Percentiles rank a stretch among this genome's conserved stretches.
These are phyloP conservation scores for Komagataella mondaviorum DNA, from an alignment of 805 yeast species.

Conservation along the genomic window DNA sequence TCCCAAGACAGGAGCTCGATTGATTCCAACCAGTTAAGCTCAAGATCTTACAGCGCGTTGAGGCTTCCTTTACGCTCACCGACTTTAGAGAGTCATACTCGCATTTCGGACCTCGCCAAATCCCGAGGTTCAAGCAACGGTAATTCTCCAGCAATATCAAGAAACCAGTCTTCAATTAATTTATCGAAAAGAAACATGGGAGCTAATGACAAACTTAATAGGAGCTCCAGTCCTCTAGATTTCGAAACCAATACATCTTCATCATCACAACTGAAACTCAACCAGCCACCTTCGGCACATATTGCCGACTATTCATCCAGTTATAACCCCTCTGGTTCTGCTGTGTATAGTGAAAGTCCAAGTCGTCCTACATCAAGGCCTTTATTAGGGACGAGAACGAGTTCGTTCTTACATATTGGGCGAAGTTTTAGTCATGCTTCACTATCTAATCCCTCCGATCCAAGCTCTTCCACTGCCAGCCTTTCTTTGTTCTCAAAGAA, in stretches of 20 bases:
- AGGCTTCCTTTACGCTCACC: neutral
- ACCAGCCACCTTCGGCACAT: neutral
- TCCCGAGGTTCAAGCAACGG: constrained; percentile 17
- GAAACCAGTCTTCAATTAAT: constrained; percentile 22
- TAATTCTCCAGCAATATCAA: constrained; percentile 26
- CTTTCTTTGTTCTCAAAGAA: neutral
- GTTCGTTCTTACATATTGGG: neutral
- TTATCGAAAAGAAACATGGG: constrained; percentile 1
- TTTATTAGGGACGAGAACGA: neutral
- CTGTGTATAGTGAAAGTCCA: neutral
- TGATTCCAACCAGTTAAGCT: neutral
- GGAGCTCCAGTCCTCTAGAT: neutral
- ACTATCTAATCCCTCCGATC: neutral
- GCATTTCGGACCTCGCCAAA: constrained; percentile 14
- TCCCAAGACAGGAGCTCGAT: constrained; percentile 3
- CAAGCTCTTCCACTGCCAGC: neutral
- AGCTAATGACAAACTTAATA: neutral
- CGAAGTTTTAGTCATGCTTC: neutral
- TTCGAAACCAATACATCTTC: neutral
- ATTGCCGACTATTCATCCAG: neutral
- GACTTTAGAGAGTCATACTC: constrained; percentile 4
- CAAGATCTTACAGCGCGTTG: neutral
- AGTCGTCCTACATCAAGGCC: neutral
- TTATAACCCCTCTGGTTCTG: neutral
- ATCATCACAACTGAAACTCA: neutral